Percentiles rank a stretch among this genome's conserved stretches.
Evolutionary conservation across 495 filamentous ascomycete species (phyloP).

Genomic region (Chaetomium fimeti): DNA sequence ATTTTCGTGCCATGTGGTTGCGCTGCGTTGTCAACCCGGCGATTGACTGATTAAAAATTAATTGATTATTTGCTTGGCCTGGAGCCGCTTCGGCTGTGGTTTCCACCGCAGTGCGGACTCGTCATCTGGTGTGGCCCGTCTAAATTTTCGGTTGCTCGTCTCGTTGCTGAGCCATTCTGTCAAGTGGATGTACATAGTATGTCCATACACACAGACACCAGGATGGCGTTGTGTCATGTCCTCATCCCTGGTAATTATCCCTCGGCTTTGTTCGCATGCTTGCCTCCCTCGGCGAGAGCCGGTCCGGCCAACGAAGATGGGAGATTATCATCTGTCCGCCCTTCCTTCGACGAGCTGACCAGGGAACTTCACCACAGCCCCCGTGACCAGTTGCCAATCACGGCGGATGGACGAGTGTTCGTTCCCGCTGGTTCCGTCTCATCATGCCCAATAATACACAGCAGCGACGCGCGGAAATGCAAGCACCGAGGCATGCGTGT

Average conservation of each 20-base stretch:
- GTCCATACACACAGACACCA: too few relatives aligned
- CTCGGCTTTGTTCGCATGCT: neutral
- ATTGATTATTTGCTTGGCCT: neutral
- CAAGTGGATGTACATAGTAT: too few relatives aligned
- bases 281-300: neutral
- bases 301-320: neutral
- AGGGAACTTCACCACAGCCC: neutral
- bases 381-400: constrained; percentile 1
- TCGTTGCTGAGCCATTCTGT: neutral
- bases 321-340: too few relatives aligned
- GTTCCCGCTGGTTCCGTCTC: neutral
- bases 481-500: neutral
- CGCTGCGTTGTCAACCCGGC: neutral
- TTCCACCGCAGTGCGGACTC: constrained; percentile 23
- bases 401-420: neutral
- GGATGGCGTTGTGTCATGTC: too few relatives aligned
- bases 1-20: neutral
- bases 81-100: neutral
- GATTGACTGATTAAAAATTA: neutral
- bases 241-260: neutral
- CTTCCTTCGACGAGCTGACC: too few relatives aligned
- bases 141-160: neutral
- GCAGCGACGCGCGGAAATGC: neutral
- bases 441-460: neutral
- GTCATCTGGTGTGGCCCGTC: constrained; percentile 29